These are phyloP conservation scores for Thelonectria blattea DNA, from an alignment of 2,329 filamentous ascomycete species.

Conservation along the genomic window DNA sequence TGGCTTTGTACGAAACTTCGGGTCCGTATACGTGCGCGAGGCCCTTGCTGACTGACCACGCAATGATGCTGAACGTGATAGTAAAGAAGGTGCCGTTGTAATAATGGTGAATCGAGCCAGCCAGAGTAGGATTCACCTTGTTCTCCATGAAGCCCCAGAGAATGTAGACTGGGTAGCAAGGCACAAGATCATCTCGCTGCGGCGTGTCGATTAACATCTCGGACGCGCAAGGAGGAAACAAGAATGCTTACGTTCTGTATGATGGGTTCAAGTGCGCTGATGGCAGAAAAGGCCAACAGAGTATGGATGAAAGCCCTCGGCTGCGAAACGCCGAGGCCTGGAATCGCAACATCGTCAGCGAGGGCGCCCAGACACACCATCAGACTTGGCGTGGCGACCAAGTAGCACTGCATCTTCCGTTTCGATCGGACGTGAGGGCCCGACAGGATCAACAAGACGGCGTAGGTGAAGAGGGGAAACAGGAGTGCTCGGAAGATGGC, in stretches of 20 bases:
- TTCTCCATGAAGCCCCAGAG: too few species aligned
- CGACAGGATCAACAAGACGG: not conserved
- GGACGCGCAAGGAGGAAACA: not conserved
- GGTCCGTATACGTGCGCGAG: not conserved
- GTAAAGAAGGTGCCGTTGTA: too few species aligned
- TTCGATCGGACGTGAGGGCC: constrained; percentile 1
- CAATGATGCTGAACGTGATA: too few species aligned
- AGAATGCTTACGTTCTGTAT: not conserved
- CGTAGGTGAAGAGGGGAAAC: not conserved
- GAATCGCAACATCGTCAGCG: constrained; percentile 13
- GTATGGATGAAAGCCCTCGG: not conserved
- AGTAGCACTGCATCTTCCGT: not conserved
- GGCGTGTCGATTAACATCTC: too few species aligned
- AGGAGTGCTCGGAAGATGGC: not conserved
- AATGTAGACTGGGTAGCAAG: not conserved
- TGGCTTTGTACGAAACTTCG: not conserved
- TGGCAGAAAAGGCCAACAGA: constrained; percentile 1
- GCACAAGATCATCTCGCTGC: constrained; percentile 2
- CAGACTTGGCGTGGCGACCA: not conserved
- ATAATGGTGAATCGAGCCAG: too few species aligned
- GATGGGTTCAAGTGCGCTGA: constrained; percentile 5
- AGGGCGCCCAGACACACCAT: constrained; percentile 11
- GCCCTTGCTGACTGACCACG: too few species aligned
- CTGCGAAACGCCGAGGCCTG: not conserved
- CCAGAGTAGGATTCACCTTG: too few species aligned